These are phyloP conservation scores for Scheffersomyces amazonensis DNA, from an alignment of 805 yeast genomes.

Conservation along the genomic window DNA sequence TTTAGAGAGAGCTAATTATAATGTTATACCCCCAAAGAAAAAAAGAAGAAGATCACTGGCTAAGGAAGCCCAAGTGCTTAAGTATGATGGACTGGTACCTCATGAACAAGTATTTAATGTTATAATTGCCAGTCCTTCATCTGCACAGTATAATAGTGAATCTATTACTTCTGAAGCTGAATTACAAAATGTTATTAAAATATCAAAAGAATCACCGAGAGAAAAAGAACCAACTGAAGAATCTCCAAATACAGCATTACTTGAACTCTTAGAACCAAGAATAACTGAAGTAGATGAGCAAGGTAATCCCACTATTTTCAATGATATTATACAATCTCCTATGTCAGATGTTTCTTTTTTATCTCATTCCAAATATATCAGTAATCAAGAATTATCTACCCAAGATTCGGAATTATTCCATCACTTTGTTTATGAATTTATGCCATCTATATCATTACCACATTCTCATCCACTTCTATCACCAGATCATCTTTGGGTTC, in stretches of 20 bases:
- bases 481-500: slow-evolving; percentile 1
- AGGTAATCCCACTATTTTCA: not conserved
- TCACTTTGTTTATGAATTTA: slow-evolving; percentile 3
- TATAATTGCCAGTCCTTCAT: not conserved
- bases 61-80: not conserved
- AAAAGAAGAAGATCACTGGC: not conserved
- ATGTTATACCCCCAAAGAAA: not conserved
- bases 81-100: not conserved
- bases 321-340: not conserved
- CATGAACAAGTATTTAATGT: not conserved
- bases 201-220: not conserved
- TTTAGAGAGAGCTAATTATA: not conserved
- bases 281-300: not conserved
- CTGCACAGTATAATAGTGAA: not conserved
- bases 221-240: not conserved
- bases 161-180: not conserved
- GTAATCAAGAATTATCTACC: slow-evolving; percentile 1
- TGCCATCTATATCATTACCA: slow-evolving; percentile 3
- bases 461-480: slow-evolving; percentile 5
- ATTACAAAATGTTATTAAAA: not conserved
- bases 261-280: too few species aligned
- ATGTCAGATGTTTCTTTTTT: not conserved
- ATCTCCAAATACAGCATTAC: too few species aligned
- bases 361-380: slow-evolving; percentile 1
- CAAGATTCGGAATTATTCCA: slow-evolving; percentile 4